Evolutionary conservation across 768 basidiomycete species (phyloP).

Genomic region (Chiua virens): DNA sequence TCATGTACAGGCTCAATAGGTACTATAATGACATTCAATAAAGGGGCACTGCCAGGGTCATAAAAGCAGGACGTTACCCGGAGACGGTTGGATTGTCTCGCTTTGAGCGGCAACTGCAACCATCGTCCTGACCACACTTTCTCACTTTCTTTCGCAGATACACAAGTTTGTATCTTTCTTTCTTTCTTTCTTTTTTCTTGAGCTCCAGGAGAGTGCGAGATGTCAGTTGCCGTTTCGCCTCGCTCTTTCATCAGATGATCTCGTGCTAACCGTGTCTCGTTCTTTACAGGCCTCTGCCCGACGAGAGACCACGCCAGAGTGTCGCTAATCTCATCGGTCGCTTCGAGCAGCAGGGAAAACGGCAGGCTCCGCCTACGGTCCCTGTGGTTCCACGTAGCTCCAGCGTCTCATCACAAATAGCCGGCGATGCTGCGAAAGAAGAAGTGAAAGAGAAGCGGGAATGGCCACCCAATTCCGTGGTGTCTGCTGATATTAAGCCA

Average conservation of each 20-base stretch:
- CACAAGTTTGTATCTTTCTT: slow-evolving; percentile 11
- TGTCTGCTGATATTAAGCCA: slow-evolving; percentile 36
- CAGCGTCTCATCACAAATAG: slow-evolving; percentile 64
- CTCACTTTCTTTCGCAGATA: slow-evolving; percentile 7
- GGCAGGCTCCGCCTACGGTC: slow-evolving; percentile 43
- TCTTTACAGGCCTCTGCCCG: slow-evolving; percentile 70
- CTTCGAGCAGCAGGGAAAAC: slow-evolving; percentile 81
- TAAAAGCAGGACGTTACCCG: slow-evolving; percentile 15
- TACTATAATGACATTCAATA: too few relatives aligned
- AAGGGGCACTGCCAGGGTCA: slow-evolving; percentile 11
- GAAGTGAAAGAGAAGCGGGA: slow-evolving; percentile 72
- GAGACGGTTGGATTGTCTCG: slow-evolving; percentile 1
- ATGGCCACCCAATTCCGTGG: slow-evolving; percentile 63
- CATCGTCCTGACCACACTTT: slow-evolving; percentile 21
- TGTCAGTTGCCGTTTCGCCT: slow-evolving; percentile 26
- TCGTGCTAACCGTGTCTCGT: slow-evolving; percentile 12
- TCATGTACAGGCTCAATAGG: too few relatives aligned
- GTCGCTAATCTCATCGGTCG: slow-evolving; percentile 90
- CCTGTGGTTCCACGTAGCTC: slow-evolving; percentile 54
- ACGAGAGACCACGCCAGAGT: slow-evolving; percentile 83
- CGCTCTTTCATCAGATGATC: slow-evolving; percentile 1
- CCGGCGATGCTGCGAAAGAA: slow-evolving; percentile 64
- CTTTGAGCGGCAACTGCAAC: slow-evolving; percentile 29
- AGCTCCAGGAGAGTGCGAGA: slow-evolving; percentile 22
- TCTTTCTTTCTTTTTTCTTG: slow-evolving; percentile 1